Evolutionary conservation across 2,329 filamentous ascomycete genomes (phyloP), one percentile per base, ranked within the genome.

Genomic region (Biscogniauxia sp.): DNA sequence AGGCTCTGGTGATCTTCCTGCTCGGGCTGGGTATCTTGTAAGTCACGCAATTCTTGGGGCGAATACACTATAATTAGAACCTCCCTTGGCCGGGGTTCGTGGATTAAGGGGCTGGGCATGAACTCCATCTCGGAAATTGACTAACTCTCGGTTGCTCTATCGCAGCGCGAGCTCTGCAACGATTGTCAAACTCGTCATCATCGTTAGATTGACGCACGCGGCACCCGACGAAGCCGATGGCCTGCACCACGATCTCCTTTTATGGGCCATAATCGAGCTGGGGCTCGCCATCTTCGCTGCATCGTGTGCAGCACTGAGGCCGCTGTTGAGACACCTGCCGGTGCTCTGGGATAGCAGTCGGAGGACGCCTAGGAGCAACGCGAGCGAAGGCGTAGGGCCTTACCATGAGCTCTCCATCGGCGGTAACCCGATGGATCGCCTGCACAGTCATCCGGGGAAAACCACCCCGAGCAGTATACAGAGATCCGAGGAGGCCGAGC

Each of bases 101-200:
- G 37, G 37, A 45, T 45, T 45, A 15, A 45, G 37, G 37, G 37
- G 37, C 37, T 9, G 17, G 37, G 17, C 11, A 52, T 52, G 19
- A 32, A 32, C 28, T 32, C 11, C 51, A 26, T 52, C 15, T 26
- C 17, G n/a, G 23, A 54, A 20, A 19, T 17, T 51, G 23, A 51
- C 60, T 66, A 7, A 61, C 53, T 15, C 5, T 23, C n/a, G 3
- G 23, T 41, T 8, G 32, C n/a, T 49, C 19, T 20, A 11, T 49
- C 45, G 53, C 54, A 74, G 73, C 54, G 73, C 73, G 15, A 74
- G 72, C 23, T 68, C 69, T 0, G 72, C 73, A 5, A 74, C 72
- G n/a, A 72, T 74, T 17, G 72, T 69, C 17, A 74, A 74, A 54
- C 68, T 74, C 20, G 68, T 73, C 59, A 67, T 74, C 50, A 70